A percentile compares a stretch with the other conserved stretches of the same genome.
phyloP scores from a whole-genome alignment of 148 eudicot species.

The Pouteria glomerata region DNA sequence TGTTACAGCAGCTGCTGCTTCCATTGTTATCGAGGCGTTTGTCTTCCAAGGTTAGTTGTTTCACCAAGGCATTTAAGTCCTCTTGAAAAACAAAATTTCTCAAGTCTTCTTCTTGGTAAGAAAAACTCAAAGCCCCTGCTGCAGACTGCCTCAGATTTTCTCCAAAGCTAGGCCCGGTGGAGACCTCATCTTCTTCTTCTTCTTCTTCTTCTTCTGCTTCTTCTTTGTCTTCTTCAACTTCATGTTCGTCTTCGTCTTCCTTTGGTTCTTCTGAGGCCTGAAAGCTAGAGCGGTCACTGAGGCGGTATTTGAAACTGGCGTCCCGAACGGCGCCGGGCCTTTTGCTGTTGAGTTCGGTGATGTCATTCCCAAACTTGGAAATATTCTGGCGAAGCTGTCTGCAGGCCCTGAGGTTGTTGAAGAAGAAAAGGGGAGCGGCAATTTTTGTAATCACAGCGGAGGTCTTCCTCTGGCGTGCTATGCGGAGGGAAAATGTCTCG shows the following conservation, averaged over 20 bases:
- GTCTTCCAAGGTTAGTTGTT: background rate
- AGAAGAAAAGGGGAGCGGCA: conserved; percentile 7
- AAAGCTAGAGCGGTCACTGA: background rate
- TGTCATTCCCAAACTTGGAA: background rate
- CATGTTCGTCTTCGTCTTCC: background rate
- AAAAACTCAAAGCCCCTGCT: background rate
- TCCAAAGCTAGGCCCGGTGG: background rate
- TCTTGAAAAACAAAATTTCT: conserved; percentile 2
- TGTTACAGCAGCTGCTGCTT: too few species aligned
- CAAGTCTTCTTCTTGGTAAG: conserved; percentile 4
- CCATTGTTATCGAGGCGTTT: too few species aligned
- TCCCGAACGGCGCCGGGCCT: background rate
- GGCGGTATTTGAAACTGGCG: background rate
- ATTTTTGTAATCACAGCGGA: background rate
- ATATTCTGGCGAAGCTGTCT: conserved; percentile 15
- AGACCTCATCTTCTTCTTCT: background rate
- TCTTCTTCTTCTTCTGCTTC: too few species aligned
- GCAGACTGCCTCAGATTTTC: conserved; percentile 2
- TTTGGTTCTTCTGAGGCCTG: background rate
- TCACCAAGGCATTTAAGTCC: background rate
- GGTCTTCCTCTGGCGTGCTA: background rate
- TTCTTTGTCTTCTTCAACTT: too few species aligned
- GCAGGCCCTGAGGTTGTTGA: conserved; percentile 13
- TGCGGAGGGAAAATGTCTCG: conserved; percentile 12
- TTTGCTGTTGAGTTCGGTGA: background rate